Evolutionary conservation across 352 stramenopile species (phyloP), one percentile per base, ranked within the genome.

Genomic region (Pythium utonaiense): DNA sequence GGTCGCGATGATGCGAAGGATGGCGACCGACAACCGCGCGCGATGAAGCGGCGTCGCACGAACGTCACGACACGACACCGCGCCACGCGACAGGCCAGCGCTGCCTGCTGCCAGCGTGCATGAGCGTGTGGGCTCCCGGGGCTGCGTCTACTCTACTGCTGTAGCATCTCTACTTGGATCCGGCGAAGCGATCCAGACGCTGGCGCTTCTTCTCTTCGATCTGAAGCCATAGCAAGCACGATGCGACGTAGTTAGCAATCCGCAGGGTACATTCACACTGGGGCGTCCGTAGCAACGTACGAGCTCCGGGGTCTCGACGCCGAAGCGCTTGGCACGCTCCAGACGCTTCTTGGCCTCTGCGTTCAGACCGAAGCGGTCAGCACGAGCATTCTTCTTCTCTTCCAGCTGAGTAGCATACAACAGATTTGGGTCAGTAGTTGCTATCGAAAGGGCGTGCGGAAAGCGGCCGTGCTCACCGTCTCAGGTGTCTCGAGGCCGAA

Each of bases 241-340:
- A 31, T 41, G 22, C 1, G 34, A 49, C 9, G n/a, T 36, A 14
- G 51, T 58, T 25, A 42, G 45, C 21, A n/a, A 56, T 14, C n/a
- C n/a, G n/a, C n/a, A n/a, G 50, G 1, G 6, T 5, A 47, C 40
- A 25, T 17, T 27, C 40, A 47, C 40, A 47, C 5, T 12, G 6
- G 34, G 7, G 38, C 38, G 38, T 16, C 2, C 24, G 9, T 25
- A 21, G 19, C 8, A 2, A 47, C 40, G 66, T 70, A 95, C 86
- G 63, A 86, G 74, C 65, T 95, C 83, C 27, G 75, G 73, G 2
- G 80, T 93, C 70, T 93, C 83, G 17, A 95, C 69, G 14, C 82
- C 80, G 57, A 95, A 95, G 54, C 86, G 83, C 69, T 93, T 89
- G 41, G 86, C 86, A 25, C 86, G 86, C 27, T 95, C 80, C 50